phyloP scores from a whole-genome alignment of 1,284 basidiomycete genomes.

The Rhodotorula glutinis region DNA sequence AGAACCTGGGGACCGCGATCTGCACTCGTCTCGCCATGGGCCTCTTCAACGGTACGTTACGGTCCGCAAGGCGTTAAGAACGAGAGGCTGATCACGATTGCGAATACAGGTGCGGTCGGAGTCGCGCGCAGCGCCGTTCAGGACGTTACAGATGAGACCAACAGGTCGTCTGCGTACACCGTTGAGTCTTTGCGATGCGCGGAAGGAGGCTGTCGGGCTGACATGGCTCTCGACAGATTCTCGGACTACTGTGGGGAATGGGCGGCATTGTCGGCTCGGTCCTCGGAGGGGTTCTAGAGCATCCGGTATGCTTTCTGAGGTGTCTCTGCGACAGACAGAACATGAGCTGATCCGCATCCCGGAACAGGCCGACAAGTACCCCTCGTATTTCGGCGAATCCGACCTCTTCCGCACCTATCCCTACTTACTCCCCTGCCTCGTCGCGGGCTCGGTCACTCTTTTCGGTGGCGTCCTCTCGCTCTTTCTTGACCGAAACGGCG shows the following conservation, averaged over 20 bases:
- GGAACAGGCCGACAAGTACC: conserved; percentile 8
- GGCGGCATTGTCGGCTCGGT: conserved; percentile 43
- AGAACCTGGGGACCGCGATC: conserved; percentile 65
- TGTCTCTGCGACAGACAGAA: too few relatives aligned
- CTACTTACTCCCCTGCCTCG: conserved; percentile 83
- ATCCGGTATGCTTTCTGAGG: conserved; percentile 15
- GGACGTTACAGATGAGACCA: conserved; percentile 71
- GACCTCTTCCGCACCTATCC: conserved; percentile 75
- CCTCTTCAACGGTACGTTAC: conserved; percentile 86
- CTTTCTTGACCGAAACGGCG: conserved; percentile 86
- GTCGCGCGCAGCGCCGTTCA: conserved; percentile 71
- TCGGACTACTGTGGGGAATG: conserved; percentile 41
- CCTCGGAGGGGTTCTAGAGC: conserved; percentile 39
- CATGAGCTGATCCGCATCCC: not conserved
- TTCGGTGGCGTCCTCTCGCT: conserved; percentile 77
- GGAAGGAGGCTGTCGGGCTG: not conserved
- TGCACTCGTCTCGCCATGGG: conserved; percentile 87
- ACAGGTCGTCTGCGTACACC: conserved; percentile 29
- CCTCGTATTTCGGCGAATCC: conserved; percentile 39
- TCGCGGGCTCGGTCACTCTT: conserved; percentile 52
- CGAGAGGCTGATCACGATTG: too few relatives aligned
- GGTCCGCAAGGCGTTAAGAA: conserved; percentile 54
- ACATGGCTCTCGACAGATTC: conserved; percentile 7
- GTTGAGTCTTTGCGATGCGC: not conserved
- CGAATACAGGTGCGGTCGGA: conserved; percentile 48